Percentiles rank a stretch among this genome's conserved stretches.
Conservation (phyloP, 2,329 filamentous ascomycete genomes). For the Colletotrichum simmondsii region DNA sequence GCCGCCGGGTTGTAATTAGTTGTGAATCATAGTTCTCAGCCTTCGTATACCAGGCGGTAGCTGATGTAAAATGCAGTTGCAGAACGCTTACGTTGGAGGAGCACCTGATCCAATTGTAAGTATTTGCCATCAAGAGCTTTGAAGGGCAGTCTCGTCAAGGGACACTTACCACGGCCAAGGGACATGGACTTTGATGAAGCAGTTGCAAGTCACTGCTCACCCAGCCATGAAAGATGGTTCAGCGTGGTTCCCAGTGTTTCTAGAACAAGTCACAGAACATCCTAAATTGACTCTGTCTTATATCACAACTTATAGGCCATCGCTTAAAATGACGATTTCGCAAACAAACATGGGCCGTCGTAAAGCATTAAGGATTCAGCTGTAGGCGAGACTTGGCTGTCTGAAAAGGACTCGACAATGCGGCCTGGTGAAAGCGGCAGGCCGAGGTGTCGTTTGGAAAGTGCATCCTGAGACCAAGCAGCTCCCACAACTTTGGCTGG, state of each 20-base stretch:
- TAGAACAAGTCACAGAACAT: neutral
- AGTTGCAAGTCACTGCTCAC: neutral
- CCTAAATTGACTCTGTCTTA: neutral
- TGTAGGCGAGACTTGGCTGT: neutral
- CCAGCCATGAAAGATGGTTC: neutral
- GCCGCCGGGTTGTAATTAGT: neutral
- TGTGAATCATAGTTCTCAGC: neutral
- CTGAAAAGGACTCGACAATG: neutral
- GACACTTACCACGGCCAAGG: neutral
- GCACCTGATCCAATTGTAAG: neutral
- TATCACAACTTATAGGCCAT: neutral
- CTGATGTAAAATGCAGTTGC: neutral
- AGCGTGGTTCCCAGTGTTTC: neutral
- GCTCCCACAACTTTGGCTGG: conserved; percentile 4
- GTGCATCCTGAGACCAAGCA: neutral
- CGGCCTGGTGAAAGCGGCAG: conserved; percentile 4
- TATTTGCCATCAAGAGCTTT: neutral
- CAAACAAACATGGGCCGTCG: neutral
- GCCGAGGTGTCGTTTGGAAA: neutral
- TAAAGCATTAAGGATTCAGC: neutral
- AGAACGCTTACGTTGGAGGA: neutral
- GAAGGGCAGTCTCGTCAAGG: neutral
- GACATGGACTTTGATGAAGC: neutral
- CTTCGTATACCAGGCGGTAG: neutral
- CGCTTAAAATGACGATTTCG: neutral